These are phyloP conservation scores for Glebionis coronaria DNA, from an alignment of 129 eudicot species.

Conservation along the genomic window DNA sequence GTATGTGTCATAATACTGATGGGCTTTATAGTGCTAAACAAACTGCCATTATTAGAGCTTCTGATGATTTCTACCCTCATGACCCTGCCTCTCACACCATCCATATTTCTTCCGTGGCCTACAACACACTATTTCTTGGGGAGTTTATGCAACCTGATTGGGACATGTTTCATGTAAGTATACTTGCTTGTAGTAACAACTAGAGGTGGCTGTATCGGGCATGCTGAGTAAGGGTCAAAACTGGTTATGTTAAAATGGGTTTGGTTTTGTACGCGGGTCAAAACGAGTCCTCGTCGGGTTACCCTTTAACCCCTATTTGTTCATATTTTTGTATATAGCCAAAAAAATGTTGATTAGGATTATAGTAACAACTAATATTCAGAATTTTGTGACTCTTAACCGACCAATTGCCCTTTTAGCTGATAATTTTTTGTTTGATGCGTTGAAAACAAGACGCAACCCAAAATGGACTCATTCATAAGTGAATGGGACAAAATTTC, in stretches of 20 bases:
- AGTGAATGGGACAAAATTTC: neutral
- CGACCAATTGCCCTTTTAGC: neutral
- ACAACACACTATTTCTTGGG: constrained; percentile 78
- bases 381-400: neutral
- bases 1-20: constrained; percentile 94
- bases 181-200: neutral
- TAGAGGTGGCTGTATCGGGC: neutral
- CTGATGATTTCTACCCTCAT: constrained; percentile 85
- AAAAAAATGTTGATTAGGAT: neutral
- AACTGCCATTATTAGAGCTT: constrained; percentile 75
- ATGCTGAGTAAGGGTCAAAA: neutral
- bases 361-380: neutral
- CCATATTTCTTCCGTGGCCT: constrained; percentile 87
- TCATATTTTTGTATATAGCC: no score
- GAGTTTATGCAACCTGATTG: constrained; percentile 96
- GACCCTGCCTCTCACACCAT: constrained; percentile 98
- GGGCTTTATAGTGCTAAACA: constrained; percentile 80
- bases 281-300: no score
- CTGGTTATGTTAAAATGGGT: neutral
- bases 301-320: no score
- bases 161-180: constrained; percentile 98
- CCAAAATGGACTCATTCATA: neutral
- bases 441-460: neutral
- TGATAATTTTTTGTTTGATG: neutral
- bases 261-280: no score